Base-by-base conservation (phyloP, 495 filamentous ascomycete genomes). In the Cryomyces antarcticus region DNA sequence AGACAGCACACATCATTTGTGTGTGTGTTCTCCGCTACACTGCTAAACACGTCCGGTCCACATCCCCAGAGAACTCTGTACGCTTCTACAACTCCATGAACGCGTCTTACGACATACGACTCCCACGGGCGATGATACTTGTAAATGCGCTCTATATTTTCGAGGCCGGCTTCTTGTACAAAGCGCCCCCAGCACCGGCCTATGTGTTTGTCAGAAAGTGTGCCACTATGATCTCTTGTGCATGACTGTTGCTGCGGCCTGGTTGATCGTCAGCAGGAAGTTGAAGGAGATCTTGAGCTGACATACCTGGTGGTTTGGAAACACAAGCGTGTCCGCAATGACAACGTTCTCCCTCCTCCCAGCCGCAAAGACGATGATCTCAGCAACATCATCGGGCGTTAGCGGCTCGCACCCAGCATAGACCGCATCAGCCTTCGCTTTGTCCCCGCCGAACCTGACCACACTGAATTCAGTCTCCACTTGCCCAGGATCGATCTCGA, bases 381-480 rank as follows among this genome's bases (percentile, higher is more conserved):
- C 89, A 12, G 88, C 89, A 51, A 97, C 92, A 53, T 97, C 89
- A 31, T 92, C 85, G 0, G 85, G 83, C 3, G 85, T 93, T 46
- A 97, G 64, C n/a, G 89, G 89, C 39, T 95, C 87, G 48, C 72
- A 77, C 38, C 79, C 80, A 43, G 78, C 73, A 63, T 97, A 97
- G 46, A 95, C 85, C 27, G 83, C 81, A 66, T 93, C 81, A n/a
- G 89, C 89, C 68, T 93, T 95, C 28, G 66, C 53, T 66, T 92
- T 88, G 58, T 97, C 89, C 7, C 89, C 89, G 46, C 84, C 74
- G 56, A 89, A 97, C 38, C 89, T 72, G 37, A 97, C 87, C 33
- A 96, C 67, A 1, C 82, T 92, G 62, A 97, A 97, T 61, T 97
- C 87, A 13, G 89, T 97, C 70, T 96, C 87, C 39, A 97, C 89